phyloP scores from a whole-genome alignment of 495 filamentous ascomycete genomes.

The Neurospora hispaniola region DNA sequence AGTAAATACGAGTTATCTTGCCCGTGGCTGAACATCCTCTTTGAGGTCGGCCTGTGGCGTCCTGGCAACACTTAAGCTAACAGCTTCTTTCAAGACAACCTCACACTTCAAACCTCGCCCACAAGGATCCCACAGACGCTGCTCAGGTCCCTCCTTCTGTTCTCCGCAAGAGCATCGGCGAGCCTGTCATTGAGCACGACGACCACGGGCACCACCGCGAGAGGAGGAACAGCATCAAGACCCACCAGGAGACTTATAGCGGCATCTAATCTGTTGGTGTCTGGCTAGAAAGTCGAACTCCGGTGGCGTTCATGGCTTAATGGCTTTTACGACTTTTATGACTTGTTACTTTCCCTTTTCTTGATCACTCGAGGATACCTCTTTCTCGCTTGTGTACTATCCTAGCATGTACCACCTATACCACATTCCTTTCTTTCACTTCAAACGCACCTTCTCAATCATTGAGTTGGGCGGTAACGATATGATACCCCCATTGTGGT shows the following conservation, averaged over 20 bases:
- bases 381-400: not conserved
- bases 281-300: not conserved
- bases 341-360: not conserved
- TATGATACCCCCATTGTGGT: not conserved
- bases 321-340: not conserved
- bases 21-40: not conserved
- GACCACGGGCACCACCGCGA: constrained; percentile 23
- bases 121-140: constrained; percentile 35
- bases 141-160: constrained; percentile 39
- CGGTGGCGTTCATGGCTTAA: not conserved
- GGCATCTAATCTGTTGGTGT: constrained; percentile 21
- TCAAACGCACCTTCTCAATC: not conserved
- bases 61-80: not conserved
- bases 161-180: constrained; percentile 26
- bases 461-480: not conserved
- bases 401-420: not conserved
- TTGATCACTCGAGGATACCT: not conserved
- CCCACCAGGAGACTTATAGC: constrained; percentile 29
- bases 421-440: not conserved
- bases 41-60: constrained; percentile 1
- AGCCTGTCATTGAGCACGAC: constrained; percentile 28
- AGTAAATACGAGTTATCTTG: constrained; percentile 16
- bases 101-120: not conserved
- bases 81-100: not conserved
- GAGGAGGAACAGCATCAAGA: constrained; percentile 27